Percentiles rank a stretch among this genome's conserved stretches.
These are phyloP conservation scores for Plenodomus biglobosus DNA, from an alignment of 2,329 filamentous ascomycete species.

Conservation along the genomic window DNA sequence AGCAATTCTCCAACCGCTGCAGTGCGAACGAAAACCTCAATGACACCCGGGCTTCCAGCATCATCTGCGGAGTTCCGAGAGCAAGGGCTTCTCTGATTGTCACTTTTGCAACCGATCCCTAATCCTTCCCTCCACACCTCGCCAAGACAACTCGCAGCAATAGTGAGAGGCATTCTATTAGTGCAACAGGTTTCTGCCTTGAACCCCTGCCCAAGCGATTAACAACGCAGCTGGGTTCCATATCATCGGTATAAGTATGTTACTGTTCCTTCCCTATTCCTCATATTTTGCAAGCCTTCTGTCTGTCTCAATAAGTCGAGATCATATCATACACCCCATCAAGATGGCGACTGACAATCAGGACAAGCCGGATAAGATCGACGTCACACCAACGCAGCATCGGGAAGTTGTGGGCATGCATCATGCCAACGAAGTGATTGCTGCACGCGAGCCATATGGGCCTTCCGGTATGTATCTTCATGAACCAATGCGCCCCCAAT, in stretches of 20 bases:
- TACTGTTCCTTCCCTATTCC: not conserved
- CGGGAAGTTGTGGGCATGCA: slow-evolving; percentile 22
- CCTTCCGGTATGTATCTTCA: slow-evolving; percentile 27
- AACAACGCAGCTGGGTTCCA: not conserved
- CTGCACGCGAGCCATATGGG: slow-evolving; percentile 35
- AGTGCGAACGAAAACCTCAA: not conserved
- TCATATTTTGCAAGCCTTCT: not conserved
- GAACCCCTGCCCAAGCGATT: slow-evolving; percentile 9
- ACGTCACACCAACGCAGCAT: slow-evolving; percentile 22
- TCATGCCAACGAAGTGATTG: slow-evolving; percentile 13
- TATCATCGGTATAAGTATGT: not conserved
- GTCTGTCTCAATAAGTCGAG: not conserved
- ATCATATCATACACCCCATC: not conserved
- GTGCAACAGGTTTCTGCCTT: slow-evolving; percentile 7
- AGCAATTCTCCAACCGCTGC: slow-evolving; percentile 7
- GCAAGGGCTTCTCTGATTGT: not conserved
- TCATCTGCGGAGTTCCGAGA: not conserved
- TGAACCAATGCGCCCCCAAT: not conserved
- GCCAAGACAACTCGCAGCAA: not conserved
- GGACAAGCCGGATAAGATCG: slow-evolving; percentile 20
- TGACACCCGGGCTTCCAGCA: not conserved
- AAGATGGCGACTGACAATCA: slow-evolving; percentile 7
- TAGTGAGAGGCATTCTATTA: slow-evolving; percentile 8
- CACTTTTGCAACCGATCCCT: not conserved
- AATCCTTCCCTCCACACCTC: not conserved